Base-by-base conservation (phyloP, 1,284 basidiomycete genomes). In the Waitea zeae region DNA sequence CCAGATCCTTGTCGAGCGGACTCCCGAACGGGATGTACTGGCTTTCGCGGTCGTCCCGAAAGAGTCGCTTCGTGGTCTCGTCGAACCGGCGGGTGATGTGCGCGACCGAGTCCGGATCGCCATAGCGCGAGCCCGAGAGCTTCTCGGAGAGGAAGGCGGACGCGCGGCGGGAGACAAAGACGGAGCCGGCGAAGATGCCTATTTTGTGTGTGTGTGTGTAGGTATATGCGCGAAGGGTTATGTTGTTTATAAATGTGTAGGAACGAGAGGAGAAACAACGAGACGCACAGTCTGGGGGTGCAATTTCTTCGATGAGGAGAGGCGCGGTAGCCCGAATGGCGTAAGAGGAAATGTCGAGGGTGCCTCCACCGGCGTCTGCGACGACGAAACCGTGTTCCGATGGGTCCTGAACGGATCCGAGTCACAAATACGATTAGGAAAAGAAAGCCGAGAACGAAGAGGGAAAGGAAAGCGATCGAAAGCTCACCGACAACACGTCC, bases 1-100 rank as follows among this genome's bases (percentile, higher is more conserved):
- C 42, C 4, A 52, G 26, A 46, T 82, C 79, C 53, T 75, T 82
- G 48, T 82, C 79, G 3, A 80, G 58, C 0, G 77, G 77, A 1
- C 74, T 76, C n/a, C 79, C 79, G 45, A 83, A 82, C 0, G 61
- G 66, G 17, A 83, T 67, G 46, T 74, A 81, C 46, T 80, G 75
- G 17, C 66, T 43, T 12, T 78, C 73, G 28, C 64, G 64, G 43
- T 61, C 62, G 39, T 78, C 71, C 2, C 76, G 66, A 51, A 83
- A 82, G 0, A 80, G 52, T 22, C 78, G 65, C 48, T 83, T 83
- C 4, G 79, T 82, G 0, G 77, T 81, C 51, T 82, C 78, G 39
- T 83, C 80, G 47, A 82, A 83, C 11, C 68, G 64, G 42, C 72
- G 71, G 3, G 78, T 73, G 40, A 67, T 64, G 44, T 82, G 79